Percentiles rank a stretch among this genome's conserved stretches.
These are phyloP conservation scores for Eremomyces bilateralis DNA, from an alignment of 495 filamentous ascomycete genomes.

Conservation along the genomic window DNA sequence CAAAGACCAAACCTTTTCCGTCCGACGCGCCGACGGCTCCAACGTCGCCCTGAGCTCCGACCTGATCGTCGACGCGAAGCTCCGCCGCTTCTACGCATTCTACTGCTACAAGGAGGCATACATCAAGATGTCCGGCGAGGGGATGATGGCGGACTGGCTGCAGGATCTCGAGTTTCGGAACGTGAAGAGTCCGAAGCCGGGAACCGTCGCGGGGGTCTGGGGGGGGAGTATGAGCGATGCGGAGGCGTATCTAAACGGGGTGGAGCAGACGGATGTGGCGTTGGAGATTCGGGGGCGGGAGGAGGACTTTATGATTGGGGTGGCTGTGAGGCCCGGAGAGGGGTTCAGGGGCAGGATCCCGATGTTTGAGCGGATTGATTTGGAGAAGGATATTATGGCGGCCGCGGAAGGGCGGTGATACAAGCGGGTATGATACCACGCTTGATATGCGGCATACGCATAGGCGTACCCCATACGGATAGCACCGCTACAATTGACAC, in stretches of 20 bases:
- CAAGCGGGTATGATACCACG: no score
- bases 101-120: constrained; percentile 86
- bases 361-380: constrained; percentile 9
- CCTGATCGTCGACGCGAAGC: constrained; percentile 29
- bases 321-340: constrained; percentile 28
- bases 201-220: constrained; percentile 20
- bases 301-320: constrained; percentile 38
- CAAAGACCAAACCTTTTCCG: constrained; percentile 13
- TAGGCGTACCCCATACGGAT: no score
- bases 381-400: constrained; percentile 16
- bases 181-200: constrained; percentile 32
- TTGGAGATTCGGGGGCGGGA: constrained; percentile 41
- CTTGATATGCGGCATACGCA: no score
- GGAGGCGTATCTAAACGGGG: constrained; percentile 28
- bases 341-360: constrained; percentile 6
- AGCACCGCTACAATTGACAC: no score
- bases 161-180: constrained; percentile 43
- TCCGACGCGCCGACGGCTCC: constrained; percentile 9
- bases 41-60: constrained; percentile 16
- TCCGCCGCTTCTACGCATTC: constrained; percentile 66
- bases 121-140: constrained; percentile 84
- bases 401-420: no score
- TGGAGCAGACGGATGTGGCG: constrained; percentile 27
- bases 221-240: constrained; percentile 30
- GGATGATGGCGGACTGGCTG: constrained; percentile 62